These are phyloP conservation scores for Hypoxylon sp. DNA, from an alignment of 2,329 filamentous ascomycete species.

Conservation along the genomic window DNA sequence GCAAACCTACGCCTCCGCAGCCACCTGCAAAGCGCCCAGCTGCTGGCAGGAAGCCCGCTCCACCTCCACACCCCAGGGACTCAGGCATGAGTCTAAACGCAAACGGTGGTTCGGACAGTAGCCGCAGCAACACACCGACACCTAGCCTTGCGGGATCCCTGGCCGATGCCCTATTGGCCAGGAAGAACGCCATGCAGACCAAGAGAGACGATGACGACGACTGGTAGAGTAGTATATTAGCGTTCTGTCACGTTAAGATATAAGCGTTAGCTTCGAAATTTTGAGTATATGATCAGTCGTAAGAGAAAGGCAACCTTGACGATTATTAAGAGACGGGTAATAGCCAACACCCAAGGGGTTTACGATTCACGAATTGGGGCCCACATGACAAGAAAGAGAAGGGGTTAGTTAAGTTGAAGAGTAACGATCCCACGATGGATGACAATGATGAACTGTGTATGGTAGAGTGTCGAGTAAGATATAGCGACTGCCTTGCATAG, in stretches of 20 bases:
- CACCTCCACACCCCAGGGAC: conserved; percentile 78
- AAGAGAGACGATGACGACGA: conserved; percentile 78
- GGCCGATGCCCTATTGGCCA: conserved; percentile 81
- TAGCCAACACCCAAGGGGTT: background rate
- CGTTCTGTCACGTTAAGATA: conserved; percentile 1
- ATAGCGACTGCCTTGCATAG: conserved; percentile 35
- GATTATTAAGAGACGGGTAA: conserved; percentile 15
- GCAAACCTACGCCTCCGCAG: conserved; percentile 79
- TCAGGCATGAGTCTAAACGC: conserved; percentile 73
- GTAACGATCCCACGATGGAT: conserved; percentile 2
- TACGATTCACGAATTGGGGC: conserved; percentile 19
- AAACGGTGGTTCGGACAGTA: conserved; percentile 70
- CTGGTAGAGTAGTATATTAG: conserved; percentile 63
- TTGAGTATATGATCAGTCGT: conserved; percentile 15
- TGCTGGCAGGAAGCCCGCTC: conserved; percentile 77
- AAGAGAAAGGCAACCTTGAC: too few relatives aligned
- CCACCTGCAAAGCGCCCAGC: conserved; percentile 86
- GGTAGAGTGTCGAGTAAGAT: conserved; percentile 20
- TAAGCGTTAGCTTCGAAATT: conserved; percentile 11
- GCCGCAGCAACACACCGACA: conserved; percentile 78
- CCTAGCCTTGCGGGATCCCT: conserved; percentile 79
- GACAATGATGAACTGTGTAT: conserved; percentile 6
- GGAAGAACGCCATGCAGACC: conserved; percentile 81
- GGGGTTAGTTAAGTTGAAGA: background rate
- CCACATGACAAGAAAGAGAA: conserved; percentile 16